Percentiles rank a stretch among this genome's conserved stretches.
phyloP scores from a whole-genome alignment of 31 red algal species.

The Asparagopsis taxiformis region DNA sequence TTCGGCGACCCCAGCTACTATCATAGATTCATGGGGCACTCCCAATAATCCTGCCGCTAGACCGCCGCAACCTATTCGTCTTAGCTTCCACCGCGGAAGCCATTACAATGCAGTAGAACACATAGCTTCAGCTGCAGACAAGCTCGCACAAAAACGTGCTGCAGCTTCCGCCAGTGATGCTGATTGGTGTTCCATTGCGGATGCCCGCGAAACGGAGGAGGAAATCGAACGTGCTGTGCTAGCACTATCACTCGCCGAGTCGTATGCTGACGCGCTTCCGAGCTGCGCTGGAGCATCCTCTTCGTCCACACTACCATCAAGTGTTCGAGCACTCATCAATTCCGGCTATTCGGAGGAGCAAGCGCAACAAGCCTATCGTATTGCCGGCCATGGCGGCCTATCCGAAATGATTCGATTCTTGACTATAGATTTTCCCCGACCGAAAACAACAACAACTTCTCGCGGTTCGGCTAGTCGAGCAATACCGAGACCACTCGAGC shows the following conservation, averaged over 20 bases:
- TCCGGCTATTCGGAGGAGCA: conserved; percentile 43
- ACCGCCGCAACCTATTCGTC: conserved; percentile 31
- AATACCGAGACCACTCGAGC: too few species aligned
- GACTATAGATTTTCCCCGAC: conserved; percentile 8
- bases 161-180: conserved; percentile 10
- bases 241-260: conserved; percentile 39
- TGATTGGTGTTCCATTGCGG: conserved; percentile 1
- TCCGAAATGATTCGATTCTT: conserved; percentile 38
- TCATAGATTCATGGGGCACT: conserved; percentile 44
- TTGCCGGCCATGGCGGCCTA: conserved; percentile 45
- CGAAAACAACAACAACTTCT: too few species aligned
- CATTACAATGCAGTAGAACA: conserved; percentile 62
- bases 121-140: conserved; percentile 10
- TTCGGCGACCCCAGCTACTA: conserved; percentile 37
- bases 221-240: conserved; percentile 51
- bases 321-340: conserved; percentile 34
- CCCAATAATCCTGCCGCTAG: neutral
- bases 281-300: conserved; percentile 20
- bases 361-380: conserved; percentile 43
- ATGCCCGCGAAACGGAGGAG: conserved; percentile 24
- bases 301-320: conserved; percentile 17
- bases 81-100: conserved; percentile 54
- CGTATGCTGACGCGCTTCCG: neutral
- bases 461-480: too few species aligned
- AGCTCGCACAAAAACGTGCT: conserved; percentile 27